Base-by-base conservation (phyloP, 139 green algal species). In the Klebsormidium nitens region DNA sequence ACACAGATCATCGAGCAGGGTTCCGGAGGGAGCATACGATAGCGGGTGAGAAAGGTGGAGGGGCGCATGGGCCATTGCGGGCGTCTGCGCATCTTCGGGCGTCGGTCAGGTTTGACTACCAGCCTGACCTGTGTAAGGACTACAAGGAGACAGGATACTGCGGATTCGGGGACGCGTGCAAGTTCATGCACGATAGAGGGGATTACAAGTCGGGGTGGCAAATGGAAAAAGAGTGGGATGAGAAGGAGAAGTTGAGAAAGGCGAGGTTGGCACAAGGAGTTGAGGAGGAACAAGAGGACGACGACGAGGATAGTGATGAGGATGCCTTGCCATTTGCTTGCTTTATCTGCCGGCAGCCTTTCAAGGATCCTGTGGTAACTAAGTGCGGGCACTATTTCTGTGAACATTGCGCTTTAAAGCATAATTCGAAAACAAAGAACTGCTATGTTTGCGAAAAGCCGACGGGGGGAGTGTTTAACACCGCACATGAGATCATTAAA, bases 101-200 rank as follows among this genome's bases (percentile, higher is more conserved):
- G 50, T 88, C 84, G 1, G 82, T 93, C 26, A 71, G 79, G 1
- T 87, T 98, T 50, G 94, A 98, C 81, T 99, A 98, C 78, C 89
- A 98, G 78, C 94, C 94, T 2, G 94, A 98, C 78, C 80, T 99
- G 17, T 99, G 94, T 77, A 98, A 99, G 79, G 93, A 97, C 78
- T 97, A 97, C 85, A 96, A 97, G 78, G 90, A 99, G 47, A 85
- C 80, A 4, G 80, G 80, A 6, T 83, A 77, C 46, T 85, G 80
- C 35, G 93, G 89, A 1, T 99, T 95, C 69, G 95, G 95, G 4
- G 95, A 99, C 77, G 79, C 87, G 28, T 99, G 95, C 85, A 99
- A 99, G 80, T 99, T 99, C 79, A 75, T 99, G 80, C 95, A 99
- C 76, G 95, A 99, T 72, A 77, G 95, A 1, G 90, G 89, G 2